These are phyloP conservation scores for Nothophytophthora sp. DNA, from an alignment of 352 stramenopile species.

Conservation along the genomic window DNA sequence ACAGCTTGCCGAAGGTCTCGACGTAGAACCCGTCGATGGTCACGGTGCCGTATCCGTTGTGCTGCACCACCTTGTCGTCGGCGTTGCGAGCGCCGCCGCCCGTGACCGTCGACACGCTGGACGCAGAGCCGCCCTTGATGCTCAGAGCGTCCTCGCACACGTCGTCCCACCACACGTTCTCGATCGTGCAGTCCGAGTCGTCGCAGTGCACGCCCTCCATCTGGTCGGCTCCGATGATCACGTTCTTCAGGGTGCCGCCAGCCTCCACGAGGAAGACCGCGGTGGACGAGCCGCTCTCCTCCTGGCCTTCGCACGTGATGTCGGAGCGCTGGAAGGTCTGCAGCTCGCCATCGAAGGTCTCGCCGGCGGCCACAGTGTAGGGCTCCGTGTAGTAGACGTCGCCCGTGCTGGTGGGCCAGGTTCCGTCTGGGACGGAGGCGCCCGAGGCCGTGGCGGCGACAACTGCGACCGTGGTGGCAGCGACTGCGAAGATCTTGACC, in stretches of 20 bases:
- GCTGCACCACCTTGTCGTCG: constrained; percentile 41
- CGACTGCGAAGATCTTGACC: constrained; percentile 7
- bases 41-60: constrained; percentile 32
- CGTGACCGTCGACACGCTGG: constrained; percentile 17
- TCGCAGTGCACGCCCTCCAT: constrained; percentile 31
- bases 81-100: constrained; percentile 28
- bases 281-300: constrained; percentile 7
- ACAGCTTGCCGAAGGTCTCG: constrained; percentile 35
- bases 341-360: constrained; percentile 38
- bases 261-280: constrained; percentile 29
- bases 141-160: constrained; percentile 34
- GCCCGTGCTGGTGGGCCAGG: no score
- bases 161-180: constrained; percentile 45
- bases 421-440: no score
- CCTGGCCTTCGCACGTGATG: constrained; percentile 23
- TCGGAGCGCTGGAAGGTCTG: constrained; percentile 43
- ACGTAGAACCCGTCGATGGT: constrained; percentile 33
- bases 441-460: no score
- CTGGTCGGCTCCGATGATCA: constrained; percentile 39
- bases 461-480: no score
- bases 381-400: constrained; percentile 11
- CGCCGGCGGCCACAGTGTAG: constrained; percentile 22
- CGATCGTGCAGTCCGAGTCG: constrained; percentile 26
- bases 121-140: constrained; percentile 27
- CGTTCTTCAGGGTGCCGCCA: constrained; percentile 35